These are phyloP conservation scores for Tranzscheliella williamsii DNA, from an alignment of 1,284 basidiomycete genomes.

Conservation along the genomic window DNA sequence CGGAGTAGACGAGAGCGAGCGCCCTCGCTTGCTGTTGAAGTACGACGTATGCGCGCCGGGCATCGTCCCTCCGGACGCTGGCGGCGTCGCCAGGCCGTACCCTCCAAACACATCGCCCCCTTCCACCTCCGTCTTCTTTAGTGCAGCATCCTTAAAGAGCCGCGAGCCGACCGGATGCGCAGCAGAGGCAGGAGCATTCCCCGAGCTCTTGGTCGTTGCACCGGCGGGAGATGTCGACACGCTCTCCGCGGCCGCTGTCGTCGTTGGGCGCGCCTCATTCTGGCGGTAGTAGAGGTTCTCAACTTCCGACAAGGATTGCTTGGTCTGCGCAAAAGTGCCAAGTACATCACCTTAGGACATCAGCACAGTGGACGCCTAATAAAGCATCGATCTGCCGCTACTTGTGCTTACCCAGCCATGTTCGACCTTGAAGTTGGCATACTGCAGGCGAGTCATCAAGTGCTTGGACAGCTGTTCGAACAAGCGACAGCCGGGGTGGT, in stretches of 20 bases:
- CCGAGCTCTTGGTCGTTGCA: slow-evolving; percentile 9
- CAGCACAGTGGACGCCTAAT: background rate
- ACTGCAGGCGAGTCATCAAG: slow-evolving; percentile 50
- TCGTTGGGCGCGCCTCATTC: slow-evolving; percentile 10
- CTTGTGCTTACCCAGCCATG: slow-evolving; percentile 55
- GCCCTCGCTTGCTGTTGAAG: slow-evolving; percentile 19
- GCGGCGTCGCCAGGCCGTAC: slow-evolving; percentile 37
- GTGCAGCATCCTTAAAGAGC: slow-evolving; percentile 37
- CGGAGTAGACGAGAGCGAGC: slow-evolving; percentile 23
- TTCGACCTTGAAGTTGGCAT: slow-evolving; percentile 57
- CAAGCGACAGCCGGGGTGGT: background rate
- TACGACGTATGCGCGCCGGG: slow-evolving; percentile 23
- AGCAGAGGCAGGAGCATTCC: slow-evolving; percentile 13
- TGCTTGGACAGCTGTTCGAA: slow-evolving; percentile 44
- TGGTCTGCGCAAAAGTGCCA: too few species aligned
- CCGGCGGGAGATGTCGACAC: slow-evolving; percentile 23
- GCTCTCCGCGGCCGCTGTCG: slow-evolving; percentile 6
- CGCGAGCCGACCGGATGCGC: slow-evolving; percentile 11
- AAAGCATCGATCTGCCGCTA: too few species aligned
- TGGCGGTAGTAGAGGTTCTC: slow-evolving; percentile 57
- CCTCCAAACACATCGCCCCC: slow-evolving; percentile 40
- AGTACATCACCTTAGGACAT: too few species aligned
- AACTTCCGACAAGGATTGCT: slow-evolving; percentile 56
- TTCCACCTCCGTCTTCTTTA: slow-evolving; percentile 32
- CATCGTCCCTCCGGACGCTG: slow-evolving; percentile 27